Evolutionary conservation across 2,329 filamentous ascomycete genomes (phyloP), one percentile per base, ranked within the genome.

Genomic region (Arthrinium puccinioides): DNA sequence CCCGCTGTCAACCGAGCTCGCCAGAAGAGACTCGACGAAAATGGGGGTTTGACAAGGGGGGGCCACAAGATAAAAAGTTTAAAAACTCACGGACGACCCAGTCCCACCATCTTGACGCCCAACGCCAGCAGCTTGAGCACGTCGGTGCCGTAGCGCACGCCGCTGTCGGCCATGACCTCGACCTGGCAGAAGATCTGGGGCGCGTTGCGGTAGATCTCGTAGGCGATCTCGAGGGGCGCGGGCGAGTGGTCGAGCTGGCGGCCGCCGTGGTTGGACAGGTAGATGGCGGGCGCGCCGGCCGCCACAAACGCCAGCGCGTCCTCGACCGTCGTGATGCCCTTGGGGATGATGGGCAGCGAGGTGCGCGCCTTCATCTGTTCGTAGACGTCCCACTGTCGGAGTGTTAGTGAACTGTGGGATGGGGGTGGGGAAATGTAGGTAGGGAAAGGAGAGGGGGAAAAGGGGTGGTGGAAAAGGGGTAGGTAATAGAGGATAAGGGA

Each of bases 221-320:
- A 50, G 16, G 51, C 49, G 28, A 54, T 52, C 42, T 60, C 57
- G 15, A 61, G 43, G 9, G 57, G 48, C 5, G 49, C 45, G 1
- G 57, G 57, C 42, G 60, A 55, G 41, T 62, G 45, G 40, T 66
- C 63, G 1, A 65, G 53, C 41, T 66, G 61, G n/a, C 63, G 53
- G 6, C 59, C 60, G 20, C 62, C 63, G 44, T 66, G 63, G 48
- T 67, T 66, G 24, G 56, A 61, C 7, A 66, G 52, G 49, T 57
- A 61, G 34, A 66, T 62, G 19, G 50, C 61, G 4, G 48, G 48
- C 9, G 51, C 54, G 10, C 52, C 51, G 21, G 31, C 28, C 26
- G 24, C 34, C 13, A 40, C 13, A 15, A 38, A 38, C 23, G 18
- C 14, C 16, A 36, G 34, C 16, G 38, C 41, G 19, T 40, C 41